Conservation (phyloP, 176 grass and related monocot genomes). For the Elaeis guineensis region DNA sequence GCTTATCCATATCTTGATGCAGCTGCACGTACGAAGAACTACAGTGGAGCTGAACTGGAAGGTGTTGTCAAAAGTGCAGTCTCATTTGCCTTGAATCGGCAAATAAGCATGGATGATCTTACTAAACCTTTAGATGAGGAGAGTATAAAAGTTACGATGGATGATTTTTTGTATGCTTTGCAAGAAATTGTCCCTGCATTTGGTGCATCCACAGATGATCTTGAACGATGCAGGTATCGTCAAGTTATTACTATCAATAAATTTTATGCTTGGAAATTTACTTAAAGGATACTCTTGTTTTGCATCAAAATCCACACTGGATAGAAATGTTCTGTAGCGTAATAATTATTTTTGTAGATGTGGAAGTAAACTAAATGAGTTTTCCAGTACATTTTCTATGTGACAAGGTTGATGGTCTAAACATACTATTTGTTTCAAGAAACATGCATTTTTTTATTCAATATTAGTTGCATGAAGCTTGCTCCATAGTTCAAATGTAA, state of each 20-base stretch:
- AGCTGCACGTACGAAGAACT: constrained; percentile 97
- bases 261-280: no score
- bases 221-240: constrained; percentile 93
- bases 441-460: no score
- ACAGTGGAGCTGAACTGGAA: constrained; percentile 93
- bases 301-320: no score
- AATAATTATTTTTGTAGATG: no score
- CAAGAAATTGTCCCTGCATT: constrained; percentile 89
- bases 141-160: constrained; percentile 96
- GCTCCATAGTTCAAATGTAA: no score
- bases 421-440: no score
- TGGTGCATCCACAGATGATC: constrained; percentile 85
- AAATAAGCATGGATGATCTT: constrained; percentile 91
- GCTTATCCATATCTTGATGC: constrained; percentile 12
- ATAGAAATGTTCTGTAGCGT: no score
- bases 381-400: no score
- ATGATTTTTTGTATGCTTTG: constrained; percentile 90
- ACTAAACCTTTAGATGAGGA: constrained; percentile 84
- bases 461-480: no score
- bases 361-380: no score
- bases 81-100: constrained; percentile 82
- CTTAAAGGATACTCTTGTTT: no score
- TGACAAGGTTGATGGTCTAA: no score
- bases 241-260: not conserved
- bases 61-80: constrained; percentile 98